These are phyloP conservation scores for Pleurotus citrinopileatus DNA, from an alignment of 768 basidiomycete genomes.

Conservation along the genomic window DNA sequence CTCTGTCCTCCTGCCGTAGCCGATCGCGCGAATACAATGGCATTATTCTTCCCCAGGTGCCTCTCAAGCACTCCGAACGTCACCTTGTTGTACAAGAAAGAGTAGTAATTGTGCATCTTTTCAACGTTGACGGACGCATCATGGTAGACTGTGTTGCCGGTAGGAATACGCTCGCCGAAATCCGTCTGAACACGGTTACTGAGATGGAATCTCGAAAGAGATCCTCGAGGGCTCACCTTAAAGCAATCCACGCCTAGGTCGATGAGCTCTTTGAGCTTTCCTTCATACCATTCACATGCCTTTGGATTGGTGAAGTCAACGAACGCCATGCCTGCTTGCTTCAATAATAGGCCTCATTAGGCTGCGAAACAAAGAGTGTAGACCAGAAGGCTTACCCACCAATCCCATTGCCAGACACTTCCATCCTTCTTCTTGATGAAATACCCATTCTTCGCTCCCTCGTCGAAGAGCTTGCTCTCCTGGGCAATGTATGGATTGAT, in stretches of 20 bases:
- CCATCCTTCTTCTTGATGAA: constrained; percentile 45
- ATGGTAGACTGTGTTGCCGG: constrained; percentile 33
- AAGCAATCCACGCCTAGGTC: constrained; percentile 41
- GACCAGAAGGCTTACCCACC: constrained; percentile 25
- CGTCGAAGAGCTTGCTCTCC: constrained; percentile 38
- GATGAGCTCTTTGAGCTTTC: constrained; percentile 34
- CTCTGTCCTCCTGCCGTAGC: constrained; percentile 45
- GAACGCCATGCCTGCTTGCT: constrained; percentile 41
- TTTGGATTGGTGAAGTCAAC: constrained; percentile 44
- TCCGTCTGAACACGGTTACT: constrained; percentile 20
- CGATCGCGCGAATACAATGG: constrained; percentile 44
- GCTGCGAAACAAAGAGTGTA: neutral
- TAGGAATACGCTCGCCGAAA: constrained; percentile 32
- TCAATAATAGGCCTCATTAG: neutral
- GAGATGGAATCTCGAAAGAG: neutral
- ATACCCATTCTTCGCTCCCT: constrained; percentile 39
- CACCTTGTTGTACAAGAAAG: constrained; percentile 37
- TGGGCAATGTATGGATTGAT: constrained; percentile 44
- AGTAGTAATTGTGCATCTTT: constrained; percentile 27
- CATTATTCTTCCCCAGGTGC: constrained; percentile 34
- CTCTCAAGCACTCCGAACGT: constrained; percentile 38
- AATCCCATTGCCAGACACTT: constrained; percentile 35
- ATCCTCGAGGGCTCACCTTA: constrained; percentile 20
- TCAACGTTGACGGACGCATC: constrained; percentile 21
- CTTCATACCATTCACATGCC: constrained; percentile 42